These are phyloP conservation scores for Pichia cephalocereana DNA, from an alignment of 805 yeast genomes.

Conservation along the genomic window DNA sequence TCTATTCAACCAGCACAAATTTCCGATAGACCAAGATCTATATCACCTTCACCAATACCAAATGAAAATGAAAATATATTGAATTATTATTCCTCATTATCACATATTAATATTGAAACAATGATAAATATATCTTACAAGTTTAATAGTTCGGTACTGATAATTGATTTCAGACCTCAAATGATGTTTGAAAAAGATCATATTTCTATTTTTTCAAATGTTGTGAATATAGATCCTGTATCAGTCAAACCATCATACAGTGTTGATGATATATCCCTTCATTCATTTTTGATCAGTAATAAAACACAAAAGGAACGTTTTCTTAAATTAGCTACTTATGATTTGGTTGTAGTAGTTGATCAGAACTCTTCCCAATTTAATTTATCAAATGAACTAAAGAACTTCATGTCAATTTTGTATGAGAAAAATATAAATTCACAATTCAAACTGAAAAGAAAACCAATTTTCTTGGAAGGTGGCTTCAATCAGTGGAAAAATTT, in stretches of 20 bases:
- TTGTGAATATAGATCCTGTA: conserved; percentile 72
- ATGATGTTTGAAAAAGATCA: conserved; percentile 55
- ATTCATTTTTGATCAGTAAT: conserved; percentile 49
- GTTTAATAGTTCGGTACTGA: conserved; percentile 32
- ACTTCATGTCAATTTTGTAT: conserved; percentile 30
- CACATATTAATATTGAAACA: conserved; percentile 6
- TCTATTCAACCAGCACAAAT: not conserved
- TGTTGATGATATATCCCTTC: conserved; percentile 58
- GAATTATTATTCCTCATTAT: not conserved
- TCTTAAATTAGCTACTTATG: conserved; percentile 42
- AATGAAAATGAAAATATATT: not conserved
- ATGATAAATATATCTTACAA: conserved; percentile 18
- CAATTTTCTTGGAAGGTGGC: conserved; percentile 49
- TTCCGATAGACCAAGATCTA: not conserved
- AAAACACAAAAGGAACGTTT: conserved; percentile 47
- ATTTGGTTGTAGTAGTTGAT: conserved; percentile 60
- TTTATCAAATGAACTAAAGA: conserved; percentile 18
- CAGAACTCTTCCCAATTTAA: conserved; percentile 22
- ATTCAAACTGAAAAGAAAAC: conserved; percentile 27
- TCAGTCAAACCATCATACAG: conserved; percentile 40
- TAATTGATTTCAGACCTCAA: conserved; percentile 65
- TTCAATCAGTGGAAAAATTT: conserved; percentile 48
- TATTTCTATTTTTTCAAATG: conserved; percentile 41
- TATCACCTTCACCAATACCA: not conserved
- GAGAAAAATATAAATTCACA: conserved; percentile 29